These are phyloP conservation scores for Alternaria ethzedia DNA, from an alignment of 2,329 filamentous ascomycete species.

Conservation along the genomic window DNA sequence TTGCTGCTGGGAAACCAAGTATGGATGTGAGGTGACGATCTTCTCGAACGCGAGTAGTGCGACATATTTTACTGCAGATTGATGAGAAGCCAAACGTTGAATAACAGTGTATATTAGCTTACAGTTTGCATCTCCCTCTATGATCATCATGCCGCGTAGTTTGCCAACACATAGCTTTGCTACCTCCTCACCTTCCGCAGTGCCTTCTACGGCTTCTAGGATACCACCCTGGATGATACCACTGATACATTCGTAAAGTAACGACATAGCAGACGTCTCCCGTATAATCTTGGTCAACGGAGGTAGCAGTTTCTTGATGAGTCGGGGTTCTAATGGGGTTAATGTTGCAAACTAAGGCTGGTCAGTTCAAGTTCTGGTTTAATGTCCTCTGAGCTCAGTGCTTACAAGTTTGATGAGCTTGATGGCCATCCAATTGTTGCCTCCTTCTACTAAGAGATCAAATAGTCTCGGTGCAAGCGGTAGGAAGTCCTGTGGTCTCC, in stretches of 20 bases:
- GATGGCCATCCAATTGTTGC: conserved; percentile 99
- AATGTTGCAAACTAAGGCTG: conserved; percentile 81
- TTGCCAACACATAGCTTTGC: conserved; percentile 91
- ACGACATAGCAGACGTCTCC: conserved; percentile 96
- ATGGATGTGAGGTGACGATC: conserved; percentile 86
- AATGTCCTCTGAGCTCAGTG: conserved; percentile 10
- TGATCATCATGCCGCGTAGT: conserved; percentile 89
- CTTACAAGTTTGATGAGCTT: conserved; percentile 94
- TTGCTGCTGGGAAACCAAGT: conserved; percentile 88
- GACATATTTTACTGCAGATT: conserved; percentile 84
- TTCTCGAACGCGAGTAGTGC: conserved; percentile 94
- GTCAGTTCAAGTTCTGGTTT: conserved; percentile 12
- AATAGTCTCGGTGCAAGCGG: conserved; percentile 90
- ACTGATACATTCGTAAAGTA: conserved; percentile 97
- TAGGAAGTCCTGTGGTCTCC: conserved; percentile 90
- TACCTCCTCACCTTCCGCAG: conserved; percentile 86
- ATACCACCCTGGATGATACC: conserved; percentile 98
- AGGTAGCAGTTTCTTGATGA: conserved; percentile 89
- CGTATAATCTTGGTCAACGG: conserved; percentile 92
- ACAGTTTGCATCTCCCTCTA: conserved; percentile 93
- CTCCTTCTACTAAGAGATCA: conserved; percentile 86
- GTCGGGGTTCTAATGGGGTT: conserved; percentile 87
- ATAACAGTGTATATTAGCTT: conserved; percentile 49
- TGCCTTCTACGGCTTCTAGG: conserved; percentile 79
- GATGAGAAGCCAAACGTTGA: conserved; percentile 16